phyloP scores from a whole-genome alignment of 139 green algal genomes.

The Choricystis sp. region DNA sequence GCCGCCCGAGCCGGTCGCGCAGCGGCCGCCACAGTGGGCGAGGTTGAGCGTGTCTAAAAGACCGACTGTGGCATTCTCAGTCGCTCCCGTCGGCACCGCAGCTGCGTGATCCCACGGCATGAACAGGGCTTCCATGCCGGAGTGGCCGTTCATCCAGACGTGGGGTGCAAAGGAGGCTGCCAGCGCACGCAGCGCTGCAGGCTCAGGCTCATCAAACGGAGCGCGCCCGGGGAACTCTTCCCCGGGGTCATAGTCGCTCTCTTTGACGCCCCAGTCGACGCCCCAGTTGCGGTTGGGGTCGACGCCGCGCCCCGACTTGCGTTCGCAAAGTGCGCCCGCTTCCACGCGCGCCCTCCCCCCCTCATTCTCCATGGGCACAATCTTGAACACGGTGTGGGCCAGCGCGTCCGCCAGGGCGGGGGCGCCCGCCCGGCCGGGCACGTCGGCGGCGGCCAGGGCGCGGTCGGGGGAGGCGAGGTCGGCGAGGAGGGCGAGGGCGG shows the following conservation, averaged over 20 bases:
- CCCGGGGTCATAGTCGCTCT: slow-evolving; percentile 69
- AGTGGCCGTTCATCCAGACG: slow-evolving; percentile 89
- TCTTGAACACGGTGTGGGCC: slow-evolving; percentile 19
- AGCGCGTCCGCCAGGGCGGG: not conserved
- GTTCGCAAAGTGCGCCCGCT: slow-evolving; percentile 67
- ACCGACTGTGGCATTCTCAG: slow-evolving; percentile 22
- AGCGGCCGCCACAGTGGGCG: slow-evolving; percentile 33
- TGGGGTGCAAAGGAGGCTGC: slow-evolving; percentile 58
- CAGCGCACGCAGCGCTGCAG: slow-evolving; percentile 39
- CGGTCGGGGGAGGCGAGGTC: slow-evolving; percentile 16
- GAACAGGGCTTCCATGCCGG: slow-evolving; percentile 94
- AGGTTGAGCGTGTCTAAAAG: slow-evolving; percentile 61
- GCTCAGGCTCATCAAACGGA: slow-evolving; percentile 84
- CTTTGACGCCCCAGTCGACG: slow-evolving; percentile 89
- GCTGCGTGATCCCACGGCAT: slow-evolving; percentile 80
- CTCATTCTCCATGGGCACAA: slow-evolving; percentile 89
- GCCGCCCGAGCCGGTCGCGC: slow-evolving; percentile 69
- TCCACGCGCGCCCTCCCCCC: slow-evolving; percentile 68
- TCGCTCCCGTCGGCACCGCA: slow-evolving; percentile 17
- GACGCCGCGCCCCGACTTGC: slow-evolving; percentile 93
- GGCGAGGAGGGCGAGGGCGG: slow-evolving; percentile 56
- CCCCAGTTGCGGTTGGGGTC: slow-evolving; percentile 93
- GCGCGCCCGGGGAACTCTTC: slow-evolving; percentile 77
- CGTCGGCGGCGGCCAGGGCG: slow-evolving; percentile 17
- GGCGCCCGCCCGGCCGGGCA: not conserved